Evolutionary conservation across 345 rosid genomes (phyloP).

Genomic region (Iberis pinnata): DNA sequence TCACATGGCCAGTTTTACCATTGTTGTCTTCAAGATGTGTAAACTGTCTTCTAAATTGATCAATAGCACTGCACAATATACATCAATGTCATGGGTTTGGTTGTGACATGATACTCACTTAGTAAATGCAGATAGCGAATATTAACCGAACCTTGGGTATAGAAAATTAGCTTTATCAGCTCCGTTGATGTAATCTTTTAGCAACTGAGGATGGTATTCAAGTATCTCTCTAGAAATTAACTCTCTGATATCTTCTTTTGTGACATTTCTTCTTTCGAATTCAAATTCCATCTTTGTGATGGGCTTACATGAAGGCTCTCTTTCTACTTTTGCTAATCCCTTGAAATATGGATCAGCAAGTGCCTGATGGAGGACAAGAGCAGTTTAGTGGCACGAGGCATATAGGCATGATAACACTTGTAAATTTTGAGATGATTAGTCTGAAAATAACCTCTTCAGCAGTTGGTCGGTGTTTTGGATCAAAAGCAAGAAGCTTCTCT

Average conservation of each 20-base stretch:
- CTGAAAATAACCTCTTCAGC: conserved; percentile 68
- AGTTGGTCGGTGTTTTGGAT: conserved; percentile 83
- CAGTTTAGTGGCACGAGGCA: not conserved
- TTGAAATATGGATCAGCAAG: conserved; percentile 85
- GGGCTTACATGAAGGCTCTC: conserved; percentile 94
- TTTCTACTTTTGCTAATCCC: conserved; percentile 80
- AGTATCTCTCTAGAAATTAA: conserved; percentile 77
- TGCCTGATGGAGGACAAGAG: conserved; percentile 42
- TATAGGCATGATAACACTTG: no score
- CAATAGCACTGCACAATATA: conserved; percentile 62
- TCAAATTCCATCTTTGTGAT: conserved; percentile 95
- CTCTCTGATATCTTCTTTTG: conserved; percentile 84
- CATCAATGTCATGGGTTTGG: conserved; percentile 12
- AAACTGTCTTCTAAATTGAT: conserved; percentile 89
- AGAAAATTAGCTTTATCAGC: conserved; percentile 85
- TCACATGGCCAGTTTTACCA: conserved; percentile 59
- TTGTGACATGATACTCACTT: not conserved
- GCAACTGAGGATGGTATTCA: conserved; percentile 93
- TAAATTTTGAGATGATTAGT: not conserved
- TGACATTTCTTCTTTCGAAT: conserved; percentile 87
- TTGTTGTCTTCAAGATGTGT: conserved; percentile 80
- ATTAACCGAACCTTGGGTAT: conserved; percentile 66
- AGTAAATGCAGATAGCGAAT: conserved; percentile 10
- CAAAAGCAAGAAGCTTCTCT: conserved; percentile 82
- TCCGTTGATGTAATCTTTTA: conserved; percentile 75